Conservation (phyloP, 306 rosid species). For the Medicago arabica region DNA sequence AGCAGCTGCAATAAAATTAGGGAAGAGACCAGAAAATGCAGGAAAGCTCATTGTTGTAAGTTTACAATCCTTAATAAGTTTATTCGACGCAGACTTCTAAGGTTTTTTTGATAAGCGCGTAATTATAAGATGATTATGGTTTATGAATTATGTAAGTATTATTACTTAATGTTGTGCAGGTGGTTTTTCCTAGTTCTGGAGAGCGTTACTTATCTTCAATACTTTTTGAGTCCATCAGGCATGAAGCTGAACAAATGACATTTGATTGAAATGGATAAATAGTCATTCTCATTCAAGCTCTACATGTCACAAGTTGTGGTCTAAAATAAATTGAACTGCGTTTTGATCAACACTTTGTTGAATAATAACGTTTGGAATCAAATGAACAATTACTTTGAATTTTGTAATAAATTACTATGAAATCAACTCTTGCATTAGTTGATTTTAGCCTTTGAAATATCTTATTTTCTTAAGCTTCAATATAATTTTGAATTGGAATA, state of each 20-base stretch:
- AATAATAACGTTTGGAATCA: neutral
- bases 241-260: slow-evolving; percentile 67
- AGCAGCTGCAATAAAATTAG: slow-evolving; percentile 72
- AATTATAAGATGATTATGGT: slow-evolving; percentile 11
- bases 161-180: slow-evolving; percentile 44
- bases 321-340: slow-evolving; percentile 18
- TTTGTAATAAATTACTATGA: no score
- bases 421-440: no score
- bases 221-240: slow-evolving; percentile 65
- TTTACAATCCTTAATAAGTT: slow-evolving; percentile 17
- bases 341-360: slow-evolving; percentile 7
- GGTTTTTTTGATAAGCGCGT: neutral
- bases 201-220: slow-evolving; percentile 67
- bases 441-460: no score
- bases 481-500: no score
- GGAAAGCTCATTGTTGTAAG: slow-evolving; percentile 83
- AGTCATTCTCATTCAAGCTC: slow-evolving; percentile 9
- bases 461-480: no score
- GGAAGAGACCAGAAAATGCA: slow-evolving; percentile 70
- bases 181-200: slow-evolving; percentile 66
- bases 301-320: neutral
- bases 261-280: slow-evolving; percentile 40
- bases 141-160: neutral
- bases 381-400: no score
- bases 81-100: slow-evolving; percentile 17